phyloP scores from a whole-genome alignment of 75 land plant genomes.

The Isoetes taiwanensis region DNA sequence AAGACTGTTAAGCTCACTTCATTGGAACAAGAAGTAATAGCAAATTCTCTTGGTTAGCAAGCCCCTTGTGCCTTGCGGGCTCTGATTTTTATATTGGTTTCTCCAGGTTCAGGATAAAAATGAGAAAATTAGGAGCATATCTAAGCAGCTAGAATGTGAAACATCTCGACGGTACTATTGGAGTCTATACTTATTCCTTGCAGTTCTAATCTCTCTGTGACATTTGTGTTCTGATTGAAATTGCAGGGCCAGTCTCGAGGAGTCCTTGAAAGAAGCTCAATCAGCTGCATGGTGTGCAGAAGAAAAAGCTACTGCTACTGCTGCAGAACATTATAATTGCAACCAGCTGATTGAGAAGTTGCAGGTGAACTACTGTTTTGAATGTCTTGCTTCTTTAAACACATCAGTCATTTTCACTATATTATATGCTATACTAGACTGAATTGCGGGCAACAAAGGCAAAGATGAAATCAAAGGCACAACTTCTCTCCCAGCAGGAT shows the following conservation, averaged over 20 bases:
- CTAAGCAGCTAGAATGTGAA: no score
- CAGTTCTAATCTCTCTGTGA: no score
- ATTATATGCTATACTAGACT: constrained; percentile 7
- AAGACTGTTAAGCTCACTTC: no score
- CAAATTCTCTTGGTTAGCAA: no score
- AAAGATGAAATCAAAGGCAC: constrained; percentile 32
- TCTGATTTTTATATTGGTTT: no score
- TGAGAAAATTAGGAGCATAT: no score
- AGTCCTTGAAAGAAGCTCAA: constrained; percentile 28
- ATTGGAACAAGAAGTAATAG: no score
- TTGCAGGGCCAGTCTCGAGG: constrained; percentile 24
- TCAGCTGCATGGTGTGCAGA: constrained; percentile 29
- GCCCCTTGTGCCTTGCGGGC: no score
- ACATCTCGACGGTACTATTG: no score
- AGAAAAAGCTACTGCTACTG: constrained; percentile 20
- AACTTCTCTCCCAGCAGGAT: constrained; percentile 26
- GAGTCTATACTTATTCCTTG: no score
- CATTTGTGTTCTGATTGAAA: no score
- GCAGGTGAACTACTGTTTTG: constrained; percentile 12
- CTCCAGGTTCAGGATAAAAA: no score
- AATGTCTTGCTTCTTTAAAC: not conserved
- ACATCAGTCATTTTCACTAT: not conserved
- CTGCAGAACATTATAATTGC: constrained; percentile 16
- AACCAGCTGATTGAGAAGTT: constrained; percentile 26
- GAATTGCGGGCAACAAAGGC: constrained; percentile 25